phyloP scores from a whole-genome alignment of 176 grass and related monocot species.

The Cenchrus fungigraminus region DNA sequence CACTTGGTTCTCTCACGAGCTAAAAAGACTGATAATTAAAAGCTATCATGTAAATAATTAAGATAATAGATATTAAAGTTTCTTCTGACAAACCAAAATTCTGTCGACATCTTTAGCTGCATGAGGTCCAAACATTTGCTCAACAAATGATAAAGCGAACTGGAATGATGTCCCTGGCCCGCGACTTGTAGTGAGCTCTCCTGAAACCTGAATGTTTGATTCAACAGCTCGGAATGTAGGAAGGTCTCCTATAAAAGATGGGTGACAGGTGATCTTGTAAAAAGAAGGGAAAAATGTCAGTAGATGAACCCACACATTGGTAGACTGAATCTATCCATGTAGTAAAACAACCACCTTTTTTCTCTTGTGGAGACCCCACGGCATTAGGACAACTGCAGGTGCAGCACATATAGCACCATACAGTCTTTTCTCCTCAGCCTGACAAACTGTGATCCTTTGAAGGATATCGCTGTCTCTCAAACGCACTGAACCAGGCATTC shows the following conservation, averaged over 20 bases:
- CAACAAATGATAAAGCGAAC: constrained; percentile 87
- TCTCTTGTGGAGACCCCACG: constrained; percentile 82
- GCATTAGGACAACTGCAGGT: constrained; percentile 80
- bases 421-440: constrained; percentile 79
- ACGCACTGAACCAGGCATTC: constrained; percentile 89
- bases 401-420: constrained; percentile 94
- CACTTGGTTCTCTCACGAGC: background rate
- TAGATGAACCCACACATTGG: constrained; percentile 23
- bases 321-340: constrained; percentile 2
- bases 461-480: constrained; percentile 85
- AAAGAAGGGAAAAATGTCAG: constrained; percentile 17
- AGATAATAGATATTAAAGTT: constrained; percentile 20
- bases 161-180: constrained; percentile 82
- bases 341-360: constrained; percentile 66
- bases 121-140: constrained; percentile 74
- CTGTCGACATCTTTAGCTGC: constrained; percentile 60
- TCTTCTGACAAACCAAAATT: constrained; percentile 60
- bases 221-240: constrained; percentile 86
- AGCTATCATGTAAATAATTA: background rate
- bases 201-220: constrained; percentile 84
- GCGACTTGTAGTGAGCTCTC: constrained; percentile 87
- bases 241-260: constrained; percentile 84
- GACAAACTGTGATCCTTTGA: constrained; percentile 72
- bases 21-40: background rate
- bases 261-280: constrained; percentile 91